Conservation (phyloP, 2,329 filamentous ascomycete species). For the Aaosphaeria pasadenensis region DNA sequence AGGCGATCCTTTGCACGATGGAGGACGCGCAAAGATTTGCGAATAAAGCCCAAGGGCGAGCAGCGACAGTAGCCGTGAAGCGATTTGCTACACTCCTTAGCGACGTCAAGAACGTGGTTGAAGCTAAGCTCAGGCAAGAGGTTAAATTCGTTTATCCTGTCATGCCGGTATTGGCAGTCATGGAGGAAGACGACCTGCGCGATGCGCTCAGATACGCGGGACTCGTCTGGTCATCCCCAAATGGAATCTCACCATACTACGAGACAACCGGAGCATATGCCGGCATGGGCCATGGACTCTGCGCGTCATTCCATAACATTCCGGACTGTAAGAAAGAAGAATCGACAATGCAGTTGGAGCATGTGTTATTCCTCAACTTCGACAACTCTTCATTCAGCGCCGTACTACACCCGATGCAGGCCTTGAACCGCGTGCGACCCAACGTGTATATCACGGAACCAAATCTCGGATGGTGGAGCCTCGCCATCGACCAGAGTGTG, state of each 20-base stretch:
- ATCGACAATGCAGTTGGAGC: conserved; percentile 6
- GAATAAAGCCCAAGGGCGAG: too few relatives aligned
- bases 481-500: conserved; percentile 18
- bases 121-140: conserved; percentile 9
- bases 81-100: conserved; percentile 13
- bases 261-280: conserved; percentile 20
- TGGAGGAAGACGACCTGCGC: conserved; percentile 12
- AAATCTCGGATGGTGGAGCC: conserved; percentile 22
- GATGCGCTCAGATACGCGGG: conserved; percentile 14
- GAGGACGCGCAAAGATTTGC: background rate
- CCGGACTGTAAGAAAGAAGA: conserved; percentile 6
- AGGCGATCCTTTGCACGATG: background rate
- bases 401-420: conserved; percentile 11
- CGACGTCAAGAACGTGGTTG: conserved; percentile 12
- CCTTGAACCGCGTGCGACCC: conserved; percentile 2
- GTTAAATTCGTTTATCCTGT: conserved; percentile 14
- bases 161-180: conserved; percentile 10
- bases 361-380: conserved; percentile 22
- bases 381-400: conserved; percentile 23
- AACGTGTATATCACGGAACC: conserved; percentile 8
- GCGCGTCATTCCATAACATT: conserved; percentile 6
- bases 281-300: conserved; percentile 13
- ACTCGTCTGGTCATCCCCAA: conserved; percentile 2
- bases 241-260: conserved; percentile 5
- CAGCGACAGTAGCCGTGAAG: background rate